phyloP scores from a whole-genome alignment of 2,329 filamentous ascomycete species.

The Aurifilum marmelostoma region DNA sequence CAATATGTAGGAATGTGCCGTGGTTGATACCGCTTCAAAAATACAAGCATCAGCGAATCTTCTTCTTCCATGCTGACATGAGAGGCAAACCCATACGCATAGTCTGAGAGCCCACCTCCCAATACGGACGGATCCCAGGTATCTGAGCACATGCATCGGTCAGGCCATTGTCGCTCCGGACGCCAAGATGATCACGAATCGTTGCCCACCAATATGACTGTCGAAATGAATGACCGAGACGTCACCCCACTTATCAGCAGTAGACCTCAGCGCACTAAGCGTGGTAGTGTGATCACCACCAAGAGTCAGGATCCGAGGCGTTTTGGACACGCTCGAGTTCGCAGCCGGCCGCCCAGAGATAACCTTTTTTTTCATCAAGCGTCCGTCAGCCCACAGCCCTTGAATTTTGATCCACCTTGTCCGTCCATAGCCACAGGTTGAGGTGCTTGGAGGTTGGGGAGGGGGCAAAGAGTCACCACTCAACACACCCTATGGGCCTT shows the following conservation, averaged over 20 bases:
- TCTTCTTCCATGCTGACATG: too few relatives aligned
- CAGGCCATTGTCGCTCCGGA: background rate
- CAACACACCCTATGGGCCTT: constrained; percentile 59
- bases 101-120: constrained; percentile 60
- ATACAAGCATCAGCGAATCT: background rate
- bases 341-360: constrained; percentile 39
- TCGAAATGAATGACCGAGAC: constrained; percentile 70
- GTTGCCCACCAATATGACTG: constrained; percentile 56
- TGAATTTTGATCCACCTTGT: too few relatives aligned
- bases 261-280: constrained; percentile 63
- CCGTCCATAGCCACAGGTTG: too few relatives aligned
- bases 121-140: constrained; percentile 70
- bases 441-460: too few relatives aligned
- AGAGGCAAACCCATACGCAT: constrained; percentile 49
- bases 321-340: constrained; percentile 47
- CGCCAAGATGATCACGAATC: background rate
- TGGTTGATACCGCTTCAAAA: constrained; percentile 47
- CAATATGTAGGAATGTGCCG: constrained; percentile 65
- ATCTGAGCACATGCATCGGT: constrained; percentile 38
- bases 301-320: constrained; percentile 60
- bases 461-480: background rate
- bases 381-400: background rate
- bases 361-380: constrained; percentile 14
- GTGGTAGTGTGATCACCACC: constrained; percentile 70
- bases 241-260: constrained; percentile 58